phyloP scores from a whole-genome alignment of 495 filamentous ascomycete genomes.

The Penicillium crystallinum region DNA sequence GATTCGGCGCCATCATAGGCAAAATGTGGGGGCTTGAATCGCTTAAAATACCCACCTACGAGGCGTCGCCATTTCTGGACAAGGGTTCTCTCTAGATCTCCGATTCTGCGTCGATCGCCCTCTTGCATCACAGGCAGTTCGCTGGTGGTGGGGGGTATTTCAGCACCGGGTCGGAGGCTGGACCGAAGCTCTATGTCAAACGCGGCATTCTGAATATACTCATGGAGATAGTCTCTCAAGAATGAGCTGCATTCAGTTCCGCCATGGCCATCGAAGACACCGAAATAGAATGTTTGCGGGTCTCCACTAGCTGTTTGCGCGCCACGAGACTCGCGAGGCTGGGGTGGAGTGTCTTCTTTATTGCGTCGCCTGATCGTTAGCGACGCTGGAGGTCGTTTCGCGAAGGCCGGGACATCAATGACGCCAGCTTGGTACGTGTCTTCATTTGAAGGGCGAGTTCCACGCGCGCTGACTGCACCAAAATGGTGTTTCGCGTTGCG shows the following conservation, averaged over 20 bases:
- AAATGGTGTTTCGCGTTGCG: constrained; percentile 95
- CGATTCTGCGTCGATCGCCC: constrained; percentile 31
- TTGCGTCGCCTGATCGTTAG: constrained; percentile 44
- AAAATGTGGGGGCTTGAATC: constrained; percentile 74
- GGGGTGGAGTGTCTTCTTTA: constrained; percentile 8
- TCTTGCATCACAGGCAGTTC: constrained; percentile 37
- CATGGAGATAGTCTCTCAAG: constrained; percentile 75
- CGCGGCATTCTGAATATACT: constrained; percentile 78
- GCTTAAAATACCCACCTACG: constrained; percentile 88
- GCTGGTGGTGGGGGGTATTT: constrained; percentile 4
- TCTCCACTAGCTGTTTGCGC: constrained; percentile 77
- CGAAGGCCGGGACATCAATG: constrained; percentile 86
- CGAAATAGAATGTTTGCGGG: constrained; percentile 96
- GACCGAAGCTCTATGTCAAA: constrained; percentile 67
- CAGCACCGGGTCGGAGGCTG: constrained; percentile 44
- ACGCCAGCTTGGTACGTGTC: constrained; percentile 94
- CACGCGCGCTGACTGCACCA: constrained; percentile 71
- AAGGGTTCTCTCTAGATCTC: constrained; percentile 59
- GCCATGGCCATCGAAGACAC: constrained; percentile 93
- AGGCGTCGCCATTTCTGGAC: constrained; percentile 74
- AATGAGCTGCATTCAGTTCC: constrained; percentile 86
- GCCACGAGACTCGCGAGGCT: constrained; percentile 41
- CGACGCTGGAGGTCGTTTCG: constrained; percentile 70
- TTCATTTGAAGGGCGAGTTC: constrained; percentile 82
- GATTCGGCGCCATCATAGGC: constrained; percentile 26